phyloP scores from a whole-genome alignment of 2,329 filamentous ascomycete genomes.

The Apiospora phragmitis region DNA sequence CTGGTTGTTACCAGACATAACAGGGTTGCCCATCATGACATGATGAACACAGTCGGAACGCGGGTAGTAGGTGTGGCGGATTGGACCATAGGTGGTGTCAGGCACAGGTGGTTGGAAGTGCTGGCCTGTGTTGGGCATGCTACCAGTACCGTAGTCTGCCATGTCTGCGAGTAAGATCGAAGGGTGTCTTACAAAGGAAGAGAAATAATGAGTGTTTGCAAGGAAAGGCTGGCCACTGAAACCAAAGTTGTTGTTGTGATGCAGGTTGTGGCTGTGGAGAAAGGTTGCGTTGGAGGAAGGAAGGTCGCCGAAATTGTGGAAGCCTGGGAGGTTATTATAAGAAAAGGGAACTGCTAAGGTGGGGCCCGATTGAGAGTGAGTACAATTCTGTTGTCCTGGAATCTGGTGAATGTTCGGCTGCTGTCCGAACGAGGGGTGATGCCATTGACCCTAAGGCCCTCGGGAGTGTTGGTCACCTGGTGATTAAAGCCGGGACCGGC shows the following conservation, averaged over 20 bases:
- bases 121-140: conserved; percentile 43
- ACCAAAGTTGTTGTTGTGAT: conserved; percentile 13
- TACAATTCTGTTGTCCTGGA: conserved; percentile 12
- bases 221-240: conserved; percentile 11
- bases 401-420: conserved; percentile 21
- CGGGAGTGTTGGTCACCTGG: conserved; percentile 20
- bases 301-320: background rate
- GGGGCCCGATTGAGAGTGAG: background rate
- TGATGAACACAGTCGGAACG: conserved; percentile 43
- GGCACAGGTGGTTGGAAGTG: conserved; percentile 61
- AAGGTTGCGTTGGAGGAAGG: background rate
- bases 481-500: conserved; percentile 22
- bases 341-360: background rate
- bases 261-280: background rate
- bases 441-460: conserved; percentile 19
- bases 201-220: conserved; percentile 17
- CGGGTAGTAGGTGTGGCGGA: conserved; percentile 56
- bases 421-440: conserved; percentile 19
- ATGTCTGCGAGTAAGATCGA: conserved; percentile 27
- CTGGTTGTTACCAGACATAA: background rate
- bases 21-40: conserved; percentile 13
- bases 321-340: background rate
- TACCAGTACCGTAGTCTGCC: conserved; percentile 41
- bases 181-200: conserved; percentile 16
- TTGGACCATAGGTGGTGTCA: conserved; percentile 57